Evolutionary conservation across 2,329 filamentous ascomycete species (phyloP).

Genomic region (Cryphonectria nitschkei): DNA sequence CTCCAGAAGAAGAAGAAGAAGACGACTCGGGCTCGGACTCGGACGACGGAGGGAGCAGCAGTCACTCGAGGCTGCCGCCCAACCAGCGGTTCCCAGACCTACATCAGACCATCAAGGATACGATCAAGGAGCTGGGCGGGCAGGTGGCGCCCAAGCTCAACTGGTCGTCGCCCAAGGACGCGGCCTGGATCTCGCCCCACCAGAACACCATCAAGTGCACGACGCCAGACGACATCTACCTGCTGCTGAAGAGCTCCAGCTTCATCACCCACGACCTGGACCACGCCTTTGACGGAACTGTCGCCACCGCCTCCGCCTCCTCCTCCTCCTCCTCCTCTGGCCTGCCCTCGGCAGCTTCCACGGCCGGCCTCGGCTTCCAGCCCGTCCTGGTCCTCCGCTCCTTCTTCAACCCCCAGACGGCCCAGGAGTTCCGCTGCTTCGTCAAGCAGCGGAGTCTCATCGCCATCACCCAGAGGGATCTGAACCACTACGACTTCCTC

Average conservation of each 20-base stretch:
- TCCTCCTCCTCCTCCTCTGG: constrained; percentile 21
- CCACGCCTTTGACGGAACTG: constrained; percentile 82
- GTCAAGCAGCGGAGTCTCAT: constrained; percentile 82
- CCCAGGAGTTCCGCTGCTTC: constrained; percentile 94
- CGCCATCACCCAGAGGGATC: constrained; percentile 84
- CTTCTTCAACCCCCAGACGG: constrained; percentile 85
- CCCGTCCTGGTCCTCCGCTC: constrained; percentile 86
- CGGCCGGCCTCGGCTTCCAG: constrained; percentile 53
- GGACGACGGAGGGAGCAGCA: constrained; percentile 56
- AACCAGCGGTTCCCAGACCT: constrained; percentile 69
- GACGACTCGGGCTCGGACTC: constrained; percentile 49
- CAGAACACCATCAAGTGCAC: constrained; percentile 91
- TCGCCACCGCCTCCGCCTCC: constrained; percentile 42
- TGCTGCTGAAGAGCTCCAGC: constrained; percentile 90
- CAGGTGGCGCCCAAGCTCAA: constrained; percentile 92
- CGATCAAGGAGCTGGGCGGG: constrained; percentile 81
- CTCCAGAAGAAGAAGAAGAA: constrained; percentile 48
- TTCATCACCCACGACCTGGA: constrained; percentile 94
- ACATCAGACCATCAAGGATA: constrained; percentile 75
- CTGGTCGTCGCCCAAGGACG: constrained; percentile 97
- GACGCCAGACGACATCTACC: constrained; percentile 86
- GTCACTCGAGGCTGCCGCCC: constrained; percentile 48
- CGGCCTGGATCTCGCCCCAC: constrained; percentile 84
- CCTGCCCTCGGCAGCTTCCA: constrained; percentile 31
- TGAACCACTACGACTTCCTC: constrained; percentile 89